These are phyloP conservation scores for Aspergillus cristatus DNA, from an alignment of 495 filamentous ascomycete genomes.

Conservation along the genomic window DNA sequence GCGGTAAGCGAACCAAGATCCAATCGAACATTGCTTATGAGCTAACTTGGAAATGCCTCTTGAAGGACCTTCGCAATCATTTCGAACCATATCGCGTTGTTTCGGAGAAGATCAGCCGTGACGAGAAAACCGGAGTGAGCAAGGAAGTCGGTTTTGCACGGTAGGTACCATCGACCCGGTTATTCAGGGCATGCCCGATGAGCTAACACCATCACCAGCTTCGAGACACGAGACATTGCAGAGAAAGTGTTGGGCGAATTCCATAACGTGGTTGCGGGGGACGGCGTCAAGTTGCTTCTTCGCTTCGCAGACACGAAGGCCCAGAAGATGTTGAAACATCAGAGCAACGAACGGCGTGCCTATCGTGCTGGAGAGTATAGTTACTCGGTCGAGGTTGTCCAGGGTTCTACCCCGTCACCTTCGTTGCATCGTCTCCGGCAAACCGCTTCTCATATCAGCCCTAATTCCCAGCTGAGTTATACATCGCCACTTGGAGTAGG, in stretches of 20 bases:
- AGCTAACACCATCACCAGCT: constrained; percentile 38
- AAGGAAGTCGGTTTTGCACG: constrained; percentile 96
- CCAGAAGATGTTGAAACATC: constrained; percentile 91
- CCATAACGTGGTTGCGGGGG: constrained; percentile 57
- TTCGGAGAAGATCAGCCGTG: constrained; percentile 87
- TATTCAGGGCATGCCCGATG: background rate
- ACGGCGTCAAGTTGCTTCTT: constrained; percentile 75
- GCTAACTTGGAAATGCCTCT: too few species aligned
- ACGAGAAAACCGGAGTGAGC: constrained; percentile 72
- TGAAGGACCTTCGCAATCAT: constrained; percentile 31
- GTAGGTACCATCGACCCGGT: constrained; percentile 37
- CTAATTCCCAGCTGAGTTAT: constrained; percentile 33
- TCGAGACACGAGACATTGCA: constrained; percentile 79
- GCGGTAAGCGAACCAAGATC: constrained; percentile 44
- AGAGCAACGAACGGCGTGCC: constrained; percentile 84
- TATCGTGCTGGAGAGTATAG: constrained; percentile 96
- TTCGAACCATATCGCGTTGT: constrained; percentile 78
- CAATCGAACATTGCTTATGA: background rate
- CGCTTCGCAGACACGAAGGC: constrained; percentile 94
- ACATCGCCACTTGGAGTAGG: constrained; percentile 31
- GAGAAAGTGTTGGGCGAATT: constrained; percentile 78
- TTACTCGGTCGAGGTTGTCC: constrained; percentile 40
- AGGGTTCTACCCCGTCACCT: constrained; percentile 35
- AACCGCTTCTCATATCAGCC: constrained; percentile 24
- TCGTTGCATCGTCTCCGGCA: constrained; percentile 24